Conservation (phyloP, 768 basidiomycete genomes). For the Serendipita sp. region DNA sequence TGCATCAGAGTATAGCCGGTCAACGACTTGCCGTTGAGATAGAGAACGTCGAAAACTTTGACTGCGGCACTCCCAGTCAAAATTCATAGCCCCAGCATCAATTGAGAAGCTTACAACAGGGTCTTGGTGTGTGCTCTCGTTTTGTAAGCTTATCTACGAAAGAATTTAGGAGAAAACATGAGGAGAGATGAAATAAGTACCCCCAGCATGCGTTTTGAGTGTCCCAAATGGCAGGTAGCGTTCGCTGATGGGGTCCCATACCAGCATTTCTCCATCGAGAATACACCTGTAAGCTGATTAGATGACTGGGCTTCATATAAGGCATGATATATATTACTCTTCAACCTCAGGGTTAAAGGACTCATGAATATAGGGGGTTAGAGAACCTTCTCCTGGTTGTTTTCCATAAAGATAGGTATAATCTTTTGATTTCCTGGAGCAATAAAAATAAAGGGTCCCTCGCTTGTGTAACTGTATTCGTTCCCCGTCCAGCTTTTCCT, state of each 20-base stretch:
- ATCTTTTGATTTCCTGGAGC: constrained; percentile 83
- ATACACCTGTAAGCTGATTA: constrained; percentile 46
- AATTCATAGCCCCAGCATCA: not conserved
- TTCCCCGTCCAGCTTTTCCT: constrained; percentile 97
- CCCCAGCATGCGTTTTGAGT: constrained; percentile 81
- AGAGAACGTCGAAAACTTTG: constrained; percentile 91
- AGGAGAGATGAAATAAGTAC: constrained; percentile 23
- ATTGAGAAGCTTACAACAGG: constrained; percentile 56
- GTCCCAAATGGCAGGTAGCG: constrained; percentile 86
- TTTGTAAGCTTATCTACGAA: constrained; percentile 44
- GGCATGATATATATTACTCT: constrained; percentile 39
- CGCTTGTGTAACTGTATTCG: constrained; percentile 90
- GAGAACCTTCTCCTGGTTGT: constrained; percentile 62
- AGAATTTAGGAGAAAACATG: constrained; percentile 1
- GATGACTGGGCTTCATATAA: constrained; percentile 9
- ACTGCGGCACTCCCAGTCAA: constrained; percentile 34
- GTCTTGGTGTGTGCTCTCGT: constrained; percentile 59
- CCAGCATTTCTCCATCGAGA: constrained; percentile 95
- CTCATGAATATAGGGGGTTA: constrained; percentile 71
- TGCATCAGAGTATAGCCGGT: constrained; percentile 54
- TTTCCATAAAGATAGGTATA: constrained; percentile 87
- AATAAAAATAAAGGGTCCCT: constrained; percentile 83
- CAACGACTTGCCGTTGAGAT: constrained; percentile 69
- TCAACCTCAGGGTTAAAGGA: constrained; percentile 64
- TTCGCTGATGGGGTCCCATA: constrained; percentile 86